These are phyloP conservation scores for Diaporthe batatas DNA, from an alignment of 2,329 filamentous ascomycete genomes.

Conservation along the genomic window DNA sequence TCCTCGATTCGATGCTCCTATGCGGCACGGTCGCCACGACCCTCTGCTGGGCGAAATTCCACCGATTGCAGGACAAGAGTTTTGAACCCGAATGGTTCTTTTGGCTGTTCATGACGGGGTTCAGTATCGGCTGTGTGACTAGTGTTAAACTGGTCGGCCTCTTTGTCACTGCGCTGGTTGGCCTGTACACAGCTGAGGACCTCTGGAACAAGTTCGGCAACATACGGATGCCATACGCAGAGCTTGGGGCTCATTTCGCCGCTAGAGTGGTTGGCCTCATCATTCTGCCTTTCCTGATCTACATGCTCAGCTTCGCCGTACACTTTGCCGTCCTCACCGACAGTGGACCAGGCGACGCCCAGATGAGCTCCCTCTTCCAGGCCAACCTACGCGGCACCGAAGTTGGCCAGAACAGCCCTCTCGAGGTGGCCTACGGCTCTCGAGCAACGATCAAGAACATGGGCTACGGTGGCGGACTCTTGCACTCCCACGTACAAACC, in stretches of 20 bases:
- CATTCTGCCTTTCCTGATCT: slow-evolving; percentile 88
- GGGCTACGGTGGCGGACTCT: slow-evolving; percentile 96
- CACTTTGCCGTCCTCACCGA: slow-evolving; percentile 96
- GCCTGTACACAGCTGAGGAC: slow-evolving; percentile 95
- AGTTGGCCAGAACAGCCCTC: slow-evolving; percentile 92
- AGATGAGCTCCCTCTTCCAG: slow-evolving; percentile 99
- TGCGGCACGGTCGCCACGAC: slow-evolving; percentile 99
- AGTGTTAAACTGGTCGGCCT: slow-evolving; percentile 99
- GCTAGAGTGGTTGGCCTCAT: slow-evolving; percentile 90
- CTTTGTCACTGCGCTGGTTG: slow-evolving; percentile 94
- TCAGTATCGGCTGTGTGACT: slow-evolving; percentile 97
- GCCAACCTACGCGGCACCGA: slow-evolving; percentile 94
- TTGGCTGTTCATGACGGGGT: slow-evolving; percentile 92
- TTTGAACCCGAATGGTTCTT: slow-evolving; percentile 94
- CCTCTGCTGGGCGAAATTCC: slow-evolving; percentile 97
- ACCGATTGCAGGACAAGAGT: slow-evolving; percentile 85
- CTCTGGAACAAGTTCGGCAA: slow-evolving; percentile 99
- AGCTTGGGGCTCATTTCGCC: slow-evolving; percentile 81
- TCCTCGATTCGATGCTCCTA: slow-evolving; percentile 97
- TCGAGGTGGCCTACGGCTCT: slow-evolving; percentile 92
- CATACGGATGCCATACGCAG: slow-evolving; percentile 79
- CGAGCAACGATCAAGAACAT: slow-evolving; percentile 97
- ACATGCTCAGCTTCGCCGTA: slow-evolving; percentile 94
- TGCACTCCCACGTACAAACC: slow-evolving; percentile 96
- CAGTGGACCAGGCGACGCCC: slow-evolving; percentile 96